A percentile compares a stretch with the other conserved stretches of the same genome.
These are phyloP conservation scores for Xerocomus nothofagi DNA, from an alignment of 1,284 basidiomycete species.

Conservation along the genomic window DNA sequence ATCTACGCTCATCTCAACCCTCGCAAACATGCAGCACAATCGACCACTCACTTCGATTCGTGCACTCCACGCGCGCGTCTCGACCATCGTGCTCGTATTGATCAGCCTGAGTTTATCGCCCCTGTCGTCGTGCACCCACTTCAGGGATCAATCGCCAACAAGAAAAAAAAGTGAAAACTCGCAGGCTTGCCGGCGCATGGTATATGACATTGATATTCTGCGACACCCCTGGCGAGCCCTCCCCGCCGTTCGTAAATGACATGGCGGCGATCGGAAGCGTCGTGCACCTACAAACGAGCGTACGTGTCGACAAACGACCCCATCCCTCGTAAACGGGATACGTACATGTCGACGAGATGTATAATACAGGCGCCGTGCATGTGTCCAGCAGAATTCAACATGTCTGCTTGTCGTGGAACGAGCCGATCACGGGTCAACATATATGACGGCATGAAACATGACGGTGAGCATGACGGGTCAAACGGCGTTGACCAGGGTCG, in stretches of 20 bases:
- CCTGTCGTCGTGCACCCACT: conserved; percentile 28
- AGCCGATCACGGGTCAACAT: not conserved
- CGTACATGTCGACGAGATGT: conserved; percentile 52
- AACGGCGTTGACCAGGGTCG: not conserved
- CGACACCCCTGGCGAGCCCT: conserved; percentile 36
- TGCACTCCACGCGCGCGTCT: conserved; percentile 41
- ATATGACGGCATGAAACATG: not conserved
- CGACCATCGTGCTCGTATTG: conserved; percentile 46
- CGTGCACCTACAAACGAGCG: conserved; percentile 41
- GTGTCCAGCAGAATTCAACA: conserved; percentile 46
- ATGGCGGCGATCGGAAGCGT: conserved; percentile 42
- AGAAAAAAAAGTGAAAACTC: conserved; percentile 26
- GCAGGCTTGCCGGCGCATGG: conserved; percentile 53
- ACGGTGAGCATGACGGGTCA: not conserved
- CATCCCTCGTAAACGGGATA: not conserved
- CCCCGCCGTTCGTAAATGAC: conserved; percentile 23
- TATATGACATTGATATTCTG: conserved; percentile 51
- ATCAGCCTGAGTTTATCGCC: conserved; percentile 50
- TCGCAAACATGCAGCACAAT: not conserved
- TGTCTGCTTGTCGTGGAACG: conserved; percentile 38
- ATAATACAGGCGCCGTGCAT: conserved; percentile 55
- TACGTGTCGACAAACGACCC: not conserved
- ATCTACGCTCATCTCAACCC: conserved; percentile 38
- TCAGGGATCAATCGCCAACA: conserved; percentile 1
- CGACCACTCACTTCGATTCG: conserved; percentile 46